Evolutionary conservation across 148 eudicot genomes (phyloP), one percentile per base, ranked within the genome.

Genomic region (Silene latifolia): DNA sequence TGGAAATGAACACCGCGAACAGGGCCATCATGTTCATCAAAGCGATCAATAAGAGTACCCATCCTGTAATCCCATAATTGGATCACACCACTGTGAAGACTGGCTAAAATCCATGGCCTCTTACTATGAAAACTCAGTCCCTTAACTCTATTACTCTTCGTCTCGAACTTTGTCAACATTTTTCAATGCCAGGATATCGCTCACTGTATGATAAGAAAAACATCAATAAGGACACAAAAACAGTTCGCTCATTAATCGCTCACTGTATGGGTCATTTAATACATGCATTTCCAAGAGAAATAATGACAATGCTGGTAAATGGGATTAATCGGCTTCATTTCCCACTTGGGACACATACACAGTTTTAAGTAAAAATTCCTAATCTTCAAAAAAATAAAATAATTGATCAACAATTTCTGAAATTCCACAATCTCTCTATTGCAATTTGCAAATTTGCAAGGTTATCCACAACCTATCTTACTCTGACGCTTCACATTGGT

Each of bases 11-110:
- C 95, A 18, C 97, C 98, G 25, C 97, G 92, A 68, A 93, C 98
- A 59, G 98, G 97, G 0, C 98, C 98, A 80, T 93, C 97, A 46
- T 91, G 98, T 84, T 93, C 98, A 29, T 91, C 98, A 21, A 93
- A 93, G 11, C 88, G 81, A 81, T 93, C 98, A 66, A 93, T 89
- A 24, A 93, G 90, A 35, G 97, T 93, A 51, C 98, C 98, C 95
- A 91, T 91, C 60, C 98, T 78, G 79, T 93, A 93, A 80, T 93
- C 98, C 98, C 98, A 93, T 20, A 93, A 80, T 86, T 93, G 97
- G 75, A 93, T 88, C 84, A 91, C 98, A 57, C 98, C 98, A 27
- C 97, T 72, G 74, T 72, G 74, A 51, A 72, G 61, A 58, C 74
- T 72, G 12, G 74, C 74, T 15, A 72, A 57, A 57, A 72, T 72